These are phyloP conservation scores for Termitomyces sp. DNA, from an alignment of 1,284 basidiomycete genomes.

Conservation along the genomic window DNA sequence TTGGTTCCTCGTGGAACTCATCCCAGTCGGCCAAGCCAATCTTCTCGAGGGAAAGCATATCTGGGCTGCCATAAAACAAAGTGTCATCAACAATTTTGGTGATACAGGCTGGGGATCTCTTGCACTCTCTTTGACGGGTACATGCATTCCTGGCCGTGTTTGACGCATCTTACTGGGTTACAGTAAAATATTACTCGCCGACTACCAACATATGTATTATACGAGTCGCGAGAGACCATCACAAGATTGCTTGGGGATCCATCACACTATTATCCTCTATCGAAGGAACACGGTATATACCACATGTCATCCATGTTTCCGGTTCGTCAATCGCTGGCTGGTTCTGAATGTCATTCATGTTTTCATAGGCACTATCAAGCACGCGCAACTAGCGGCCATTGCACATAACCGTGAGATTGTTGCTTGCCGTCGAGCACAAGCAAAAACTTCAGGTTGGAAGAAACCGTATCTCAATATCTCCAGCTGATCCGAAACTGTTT, in stretches of 20 bases:
- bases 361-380: slow-evolving; percentile 70
- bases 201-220: slow-evolving; percentile 74
- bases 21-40: slow-evolving; percentile 33
- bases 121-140: slow-evolving; percentile 61
- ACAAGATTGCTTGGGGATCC: slow-evolving; percentile 69
- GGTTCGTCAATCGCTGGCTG: slow-evolving; percentile 37
- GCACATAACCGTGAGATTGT: slow-evolving; percentile 64
- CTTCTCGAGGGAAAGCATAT: slow-evolving; percentile 53
- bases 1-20: slow-evolving; percentile 74
- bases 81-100: slow-evolving; percentile 68
- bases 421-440: slow-evolving; percentile 52
- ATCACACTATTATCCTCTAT: slow-evolving; percentile 59
- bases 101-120: slow-evolving; percentile 78
- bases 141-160: slow-evolving; percentile 13
- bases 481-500: not conserved
- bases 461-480: not conserved
- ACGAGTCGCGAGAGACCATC: slow-evolving; percentile 73
- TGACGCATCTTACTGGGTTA: not conserved
- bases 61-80: slow-evolving; percentile 63
- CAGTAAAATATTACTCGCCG: slow-evolving; percentile 81
- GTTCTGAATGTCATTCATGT: not conserved
- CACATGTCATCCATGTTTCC: slow-evolving; percentile 70
- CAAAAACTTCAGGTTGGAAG: slow-evolving; percentile 45
- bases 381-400: slow-evolving; percentile 70
- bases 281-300: slow-evolving; percentile 53